Percentiles rank a stretch among this genome's conserved stretches.
Evolutionary conservation across 2,329 filamentous ascomycete species (phyloP).

Genomic region (Cladorrhinum sp.): DNA sequence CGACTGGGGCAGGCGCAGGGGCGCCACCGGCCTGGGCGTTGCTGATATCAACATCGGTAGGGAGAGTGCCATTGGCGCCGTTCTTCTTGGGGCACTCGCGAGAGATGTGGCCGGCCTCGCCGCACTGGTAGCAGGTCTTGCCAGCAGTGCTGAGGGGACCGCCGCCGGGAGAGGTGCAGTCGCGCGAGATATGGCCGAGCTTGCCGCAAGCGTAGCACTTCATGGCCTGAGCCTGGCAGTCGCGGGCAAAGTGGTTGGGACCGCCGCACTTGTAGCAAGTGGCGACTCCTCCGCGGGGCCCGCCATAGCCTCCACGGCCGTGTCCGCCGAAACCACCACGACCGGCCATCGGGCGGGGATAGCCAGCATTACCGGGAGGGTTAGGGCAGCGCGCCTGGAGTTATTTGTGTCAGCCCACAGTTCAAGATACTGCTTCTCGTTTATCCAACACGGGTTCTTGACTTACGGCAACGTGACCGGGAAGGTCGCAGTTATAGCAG

Average conservation of each 20-base stretch:
- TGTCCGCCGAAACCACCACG: constrained; percentile 63
- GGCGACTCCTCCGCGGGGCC: constrained; percentile 64
- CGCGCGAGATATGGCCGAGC: constrained; percentile 85
- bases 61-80: constrained; percentile 47
- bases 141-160: constrained; percentile 92
- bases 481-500: constrained; percentile 95
- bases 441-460: neutral
- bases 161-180: constrained; percentile 96
- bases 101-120: constrained; percentile 92
- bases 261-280: constrained; percentile 76
- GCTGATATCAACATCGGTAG: constrained; percentile 43
- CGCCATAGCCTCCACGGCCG: constrained; percentile 67
- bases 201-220: constrained; percentile 98
- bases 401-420: neutral
- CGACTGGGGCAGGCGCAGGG: constrained; percentile 38
- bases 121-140: constrained; percentile 98
- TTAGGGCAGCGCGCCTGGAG: constrained; percentile 71
- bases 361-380: constrained; percentile 61
- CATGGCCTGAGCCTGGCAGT: constrained; percentile 98
- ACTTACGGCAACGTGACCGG: constrained; percentile 85
- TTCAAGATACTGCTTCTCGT: neutral
- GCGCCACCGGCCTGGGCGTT: constrained; percentile 39
- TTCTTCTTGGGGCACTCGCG: constrained; percentile 84
- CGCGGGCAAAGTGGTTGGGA: constrained; percentile 96
- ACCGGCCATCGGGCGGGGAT: constrained; percentile 64